A percentile compares a stretch with the other conserved stretches of the same genome.
phyloP scores from a whole-genome alignment of 305 asterid species.

The Fraxinus ornus region DNA sequence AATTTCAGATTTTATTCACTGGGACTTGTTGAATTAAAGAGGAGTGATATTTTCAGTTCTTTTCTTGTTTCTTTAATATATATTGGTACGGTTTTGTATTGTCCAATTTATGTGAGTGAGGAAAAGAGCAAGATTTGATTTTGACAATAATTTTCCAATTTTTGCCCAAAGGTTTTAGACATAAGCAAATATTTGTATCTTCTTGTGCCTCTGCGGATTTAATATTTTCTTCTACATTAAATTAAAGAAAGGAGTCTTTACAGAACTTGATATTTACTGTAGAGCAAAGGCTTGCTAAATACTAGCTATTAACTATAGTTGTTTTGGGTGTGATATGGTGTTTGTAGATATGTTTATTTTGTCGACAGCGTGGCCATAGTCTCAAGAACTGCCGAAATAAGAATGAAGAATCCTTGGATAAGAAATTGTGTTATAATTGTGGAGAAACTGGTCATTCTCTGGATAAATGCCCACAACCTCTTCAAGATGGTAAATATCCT shows the following conservation, averaged over 20 bases:
- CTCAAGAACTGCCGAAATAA: conserved; percentile 76
- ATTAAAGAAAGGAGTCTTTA: neutral
- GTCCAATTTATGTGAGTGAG: neutral
- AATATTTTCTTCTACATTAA: neutral
- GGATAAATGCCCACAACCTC: conserved; percentile 61
- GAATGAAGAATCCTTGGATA: conserved; percentile 40
- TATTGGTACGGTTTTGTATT: neutral
- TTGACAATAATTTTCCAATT: neutral
- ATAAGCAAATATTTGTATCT: neutral
- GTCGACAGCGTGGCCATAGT: conserved; percentile 81
- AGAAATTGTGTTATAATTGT: conserved; percentile 77
- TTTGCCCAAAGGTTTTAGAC: neutral
- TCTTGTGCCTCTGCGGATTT: neutral
- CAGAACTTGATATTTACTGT: neutral
- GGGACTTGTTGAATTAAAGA: neutral
- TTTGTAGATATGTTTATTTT: conserved; percentile 68
- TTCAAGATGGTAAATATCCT: conserved; percentile 64
- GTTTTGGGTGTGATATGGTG: conserved; percentile 16
- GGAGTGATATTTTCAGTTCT: neutral
- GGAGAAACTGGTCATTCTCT: conserved; percentile 83
- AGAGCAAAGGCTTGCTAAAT: neutral
- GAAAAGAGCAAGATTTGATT: neutral
- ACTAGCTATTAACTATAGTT: conserved; percentile 6
- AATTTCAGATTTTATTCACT: neutral
- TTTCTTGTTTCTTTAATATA: neutral